These are phyloP conservation scores for Voacanga thouarsii DNA, from an alignment of 257 asterid genomes.

Conservation along the genomic window DNA sequence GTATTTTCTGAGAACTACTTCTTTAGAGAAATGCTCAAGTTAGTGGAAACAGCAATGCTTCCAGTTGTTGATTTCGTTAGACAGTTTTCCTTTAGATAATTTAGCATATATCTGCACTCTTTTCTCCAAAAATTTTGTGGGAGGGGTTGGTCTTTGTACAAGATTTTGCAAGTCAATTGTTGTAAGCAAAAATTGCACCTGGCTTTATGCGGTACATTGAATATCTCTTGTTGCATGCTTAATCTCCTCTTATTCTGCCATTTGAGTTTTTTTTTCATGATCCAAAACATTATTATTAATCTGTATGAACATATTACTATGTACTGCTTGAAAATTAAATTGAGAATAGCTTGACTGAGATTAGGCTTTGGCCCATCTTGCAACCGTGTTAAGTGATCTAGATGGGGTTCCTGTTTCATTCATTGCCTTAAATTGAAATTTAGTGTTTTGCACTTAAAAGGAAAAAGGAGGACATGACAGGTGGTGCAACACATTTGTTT, in stretches of 20 bases:
- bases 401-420: no score
- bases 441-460: no score
- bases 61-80: background rate
- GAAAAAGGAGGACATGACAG: no score
- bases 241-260: background rate
- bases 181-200: background rate
- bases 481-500: background rate
- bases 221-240: background rate
- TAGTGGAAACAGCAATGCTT: background rate
- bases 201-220: background rate
- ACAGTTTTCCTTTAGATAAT: background rate
- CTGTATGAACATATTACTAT: background rate
- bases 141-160: background rate
- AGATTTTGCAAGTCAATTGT: background rate
- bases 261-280: background rate
- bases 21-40: background rate
- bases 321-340: background rate
- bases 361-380: background rate
- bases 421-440: no score
- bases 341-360: background rate
- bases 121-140: background rate
- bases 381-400: background rate
- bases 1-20: background rate
- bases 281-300: background rate
- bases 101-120: background rate